A percentile compares a stretch with the other conserved stretches of the same genome.
phyloP scores from a whole-genome alignment of 192 early-diverging fungal species.

The Fimicolochytrium jonesii region DNA sequence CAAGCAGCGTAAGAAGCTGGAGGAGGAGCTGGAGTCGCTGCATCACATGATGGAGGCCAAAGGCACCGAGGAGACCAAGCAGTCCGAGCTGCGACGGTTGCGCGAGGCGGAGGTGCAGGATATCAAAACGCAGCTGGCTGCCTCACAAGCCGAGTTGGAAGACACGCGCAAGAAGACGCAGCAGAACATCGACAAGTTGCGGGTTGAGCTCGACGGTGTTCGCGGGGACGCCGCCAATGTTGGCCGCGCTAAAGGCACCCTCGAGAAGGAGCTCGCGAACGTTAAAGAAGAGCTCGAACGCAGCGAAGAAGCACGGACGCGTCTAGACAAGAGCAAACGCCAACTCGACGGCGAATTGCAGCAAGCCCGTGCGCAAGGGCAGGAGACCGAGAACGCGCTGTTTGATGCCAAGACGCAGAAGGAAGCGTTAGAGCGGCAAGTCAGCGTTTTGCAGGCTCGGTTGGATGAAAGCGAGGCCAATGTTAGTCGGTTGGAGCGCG shows the following conservation, averaged over 20 bases:
- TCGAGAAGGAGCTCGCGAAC: conserved; percentile 42
- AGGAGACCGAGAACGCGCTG: conserved; percentile 60
- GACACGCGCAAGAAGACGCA: conserved; percentile 38
- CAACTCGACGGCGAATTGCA: conserved; percentile 42
- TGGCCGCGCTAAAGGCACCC: conserved; percentile 23
- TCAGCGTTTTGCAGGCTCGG: conserved; percentile 44
- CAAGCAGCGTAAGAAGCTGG: conserved; percentile 48
- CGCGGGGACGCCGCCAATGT: conserved; percentile 37
- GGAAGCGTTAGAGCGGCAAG: conserved; percentile 67
- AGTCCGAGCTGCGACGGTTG: conserved; percentile 45
- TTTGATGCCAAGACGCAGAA: conserved; percentile 56
- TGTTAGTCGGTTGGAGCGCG: conserved; percentile 46
- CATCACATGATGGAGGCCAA: conserved; percentile 47
- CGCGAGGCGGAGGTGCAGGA: conserved; percentile 53
- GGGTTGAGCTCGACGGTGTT: conserved; percentile 44
- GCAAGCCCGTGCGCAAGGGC: conserved; percentile 16
- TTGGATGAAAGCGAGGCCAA: conserved; percentile 56
- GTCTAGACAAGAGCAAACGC: conserved; percentile 38
- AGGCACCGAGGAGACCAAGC: conserved; percentile 50
- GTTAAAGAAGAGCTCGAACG: conserved; percentile 40
- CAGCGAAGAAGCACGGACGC: conserved; percentile 34
- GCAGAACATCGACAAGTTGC: conserved; percentile 39
- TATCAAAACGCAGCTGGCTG: conserved; percentile 37
- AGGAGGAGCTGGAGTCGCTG: conserved; percentile 41
- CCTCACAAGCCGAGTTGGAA: conserved; percentile 43